Evolutionary conservation across 2,329 filamentous ascomycete species (phyloP), one percentile per base, ranked within the genome.

Genomic region (Epichloe gansuensis): DNA sequence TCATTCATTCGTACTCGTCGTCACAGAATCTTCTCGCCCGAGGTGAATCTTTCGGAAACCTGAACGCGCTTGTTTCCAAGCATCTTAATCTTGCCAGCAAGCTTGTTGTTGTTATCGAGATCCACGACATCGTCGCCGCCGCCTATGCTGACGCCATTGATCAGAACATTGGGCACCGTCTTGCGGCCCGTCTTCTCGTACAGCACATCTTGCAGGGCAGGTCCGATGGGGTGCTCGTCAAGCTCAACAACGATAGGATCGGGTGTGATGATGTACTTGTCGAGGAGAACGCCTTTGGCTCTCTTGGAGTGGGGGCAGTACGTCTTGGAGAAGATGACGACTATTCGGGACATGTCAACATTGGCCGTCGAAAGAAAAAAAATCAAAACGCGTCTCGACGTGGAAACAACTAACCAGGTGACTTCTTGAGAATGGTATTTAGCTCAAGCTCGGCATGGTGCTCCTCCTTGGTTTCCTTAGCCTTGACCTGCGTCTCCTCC

Each of bases 281-380:
- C 81, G 42, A 95, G 80, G 41, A 98, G 78, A 52, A 97, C 78
- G 43, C 76, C 74, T 70, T 98, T 98, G 45, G 93, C 93, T 59
- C 81, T 82, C 64, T 82, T 85, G 49, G 89, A 96, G 70, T 80
- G 84, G 1, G 86, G 89, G 68, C 93, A 98, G 71, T 91, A 95
- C 1, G 86, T 81, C 69, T 98, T 97, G 57, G 89, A 95, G 72
- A 97, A 97, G 61, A 98, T 88, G 65, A 96, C 87, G 54, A 97
- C 89, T 93, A 58, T n/a, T 49, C 40, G 21, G 6, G 12, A 23
- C n/a, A 3, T 13, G 17, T 6, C n/a, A 27, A 13, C 15, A 36
- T 21, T 42, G 23, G 41, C 27, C 27, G 8, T 31, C 34, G n/a
- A 4, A 13, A 13, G 4, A 35, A 15, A 21, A 21, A 21, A 21